These are phyloP conservation scores for Microascus cirrosus DNA, from an alignment of 2,329 filamentous ascomycete species.

Conservation along the genomic window DNA sequence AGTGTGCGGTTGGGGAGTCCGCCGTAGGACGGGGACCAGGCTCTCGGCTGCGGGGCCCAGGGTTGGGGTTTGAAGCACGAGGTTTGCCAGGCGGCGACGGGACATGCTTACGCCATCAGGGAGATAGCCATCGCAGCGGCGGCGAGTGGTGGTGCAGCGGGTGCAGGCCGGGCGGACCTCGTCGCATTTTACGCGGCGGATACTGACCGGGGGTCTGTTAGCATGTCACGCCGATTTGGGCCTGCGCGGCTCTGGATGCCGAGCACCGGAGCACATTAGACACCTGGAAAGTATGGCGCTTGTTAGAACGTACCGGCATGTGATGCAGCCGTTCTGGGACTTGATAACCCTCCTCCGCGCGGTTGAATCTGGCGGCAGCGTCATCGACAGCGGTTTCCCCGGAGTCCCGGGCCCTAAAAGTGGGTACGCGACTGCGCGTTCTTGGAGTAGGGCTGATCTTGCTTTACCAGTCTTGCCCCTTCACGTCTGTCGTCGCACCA, in stretches of 20 bases:
- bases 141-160: constrained; percentile 13
- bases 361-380: neutral
- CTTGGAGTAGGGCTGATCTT: neutral
- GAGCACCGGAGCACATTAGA: neutral
- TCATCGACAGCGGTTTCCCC: neutral
- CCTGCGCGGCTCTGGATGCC: neutral
- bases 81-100: constrained; percentile 17
- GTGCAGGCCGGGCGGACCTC: constrained; percentile 18
- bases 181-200: constrained; percentile 24
- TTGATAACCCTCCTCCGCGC: constrained; percentile 13
- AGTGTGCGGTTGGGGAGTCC: neutral
- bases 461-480: too few species aligned
- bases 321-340: constrained; percentile 38
- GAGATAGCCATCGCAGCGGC: constrained; percentile 22
- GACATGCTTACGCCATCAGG: constrained; percentile 12
- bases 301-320: constrained; percentile 32
- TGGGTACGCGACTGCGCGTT: neutral
- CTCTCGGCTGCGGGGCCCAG: neutral
- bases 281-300: neutral
- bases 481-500: too few species aligned
- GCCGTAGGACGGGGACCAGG: neutral
- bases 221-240: neutral
- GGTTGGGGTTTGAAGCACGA: neutral
- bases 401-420: neutral
- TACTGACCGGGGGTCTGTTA: constrained; percentile 9